Conservation (phyloP, 176 grass and related monocot genomes). For the Coix lacrymajobi region DNA sequence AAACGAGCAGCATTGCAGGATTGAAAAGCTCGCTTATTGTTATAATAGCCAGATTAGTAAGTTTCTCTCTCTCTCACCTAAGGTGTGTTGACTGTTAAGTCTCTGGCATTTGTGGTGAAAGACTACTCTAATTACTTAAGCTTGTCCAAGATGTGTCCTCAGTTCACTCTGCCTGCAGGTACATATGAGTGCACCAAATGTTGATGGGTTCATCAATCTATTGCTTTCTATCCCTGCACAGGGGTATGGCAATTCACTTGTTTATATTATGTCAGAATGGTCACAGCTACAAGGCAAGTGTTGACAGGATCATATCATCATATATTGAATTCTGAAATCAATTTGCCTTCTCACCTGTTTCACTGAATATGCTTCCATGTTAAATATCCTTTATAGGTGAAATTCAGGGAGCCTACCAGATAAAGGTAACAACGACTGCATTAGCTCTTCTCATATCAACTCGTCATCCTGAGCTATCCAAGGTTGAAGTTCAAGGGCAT, state of each 20-base stretch:
- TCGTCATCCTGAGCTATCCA: constrained; percentile 60
- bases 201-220: constrained; percentile 85
- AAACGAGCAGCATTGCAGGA: constrained; percentile 70
- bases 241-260: constrained; percentile 60
- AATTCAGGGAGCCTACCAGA: constrained; percentile 96
- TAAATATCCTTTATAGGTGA: constrained; percentile 54
- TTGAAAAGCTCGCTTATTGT: constrained; percentile 89
- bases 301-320: not conserved
- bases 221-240: constrained; percentile 70
- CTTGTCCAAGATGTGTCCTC: not conserved
- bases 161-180: constrained; percentile 47
- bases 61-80: not conserved
- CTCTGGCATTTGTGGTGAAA: constrained; percentile 1
- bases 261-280: constrained; percentile 94
- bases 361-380: not conserved
- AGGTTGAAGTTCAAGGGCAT: constrained; percentile 84
- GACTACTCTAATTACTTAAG: not conserved
- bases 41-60: constrained; percentile 91
- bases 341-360: not conserved
- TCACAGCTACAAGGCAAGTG: constrained; percentile 74
- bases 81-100: not conserved
- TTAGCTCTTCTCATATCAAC: constrained; percentile 81
- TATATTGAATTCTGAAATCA: not conserved
- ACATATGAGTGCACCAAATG: constrained; percentile 86
- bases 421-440: constrained; percentile 92